These are phyloP conservation scores for Phytopythium kandeliae DNA, from an alignment of 352 stramenopile genomes.

Conservation along the genomic window DNA sequence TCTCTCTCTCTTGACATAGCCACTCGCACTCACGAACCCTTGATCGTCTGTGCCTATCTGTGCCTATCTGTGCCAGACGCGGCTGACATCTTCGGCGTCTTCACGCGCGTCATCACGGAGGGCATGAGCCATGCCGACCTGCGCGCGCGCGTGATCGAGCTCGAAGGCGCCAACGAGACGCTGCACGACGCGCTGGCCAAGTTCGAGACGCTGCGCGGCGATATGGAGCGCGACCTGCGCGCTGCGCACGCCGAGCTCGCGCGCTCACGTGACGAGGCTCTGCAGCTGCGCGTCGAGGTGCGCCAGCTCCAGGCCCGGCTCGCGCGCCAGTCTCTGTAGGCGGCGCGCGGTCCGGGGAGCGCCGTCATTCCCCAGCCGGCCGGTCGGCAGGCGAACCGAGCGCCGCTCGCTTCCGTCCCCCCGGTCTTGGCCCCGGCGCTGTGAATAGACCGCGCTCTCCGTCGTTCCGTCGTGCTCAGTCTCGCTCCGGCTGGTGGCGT, in stretches of 20 bases:
- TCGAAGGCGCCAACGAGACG: slow-evolving; percentile 68
- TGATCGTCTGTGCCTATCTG: neutral
- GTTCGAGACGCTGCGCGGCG: slow-evolving; percentile 58
- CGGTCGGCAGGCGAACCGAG: slow-evolving; percentile 4
- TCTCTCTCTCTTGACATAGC: too few species aligned
- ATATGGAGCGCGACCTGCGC: slow-evolving; percentile 45
- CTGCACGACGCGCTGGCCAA: slow-evolving; percentile 70
- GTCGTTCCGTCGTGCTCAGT: too few species aligned
- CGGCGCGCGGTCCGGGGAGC: neutral
- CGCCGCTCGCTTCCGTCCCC: neutral
- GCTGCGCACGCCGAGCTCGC: slow-evolving; percentile 42
- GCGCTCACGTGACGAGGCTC: slow-evolving; percentile 44
- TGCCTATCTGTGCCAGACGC: slow-evolving; percentile 31
- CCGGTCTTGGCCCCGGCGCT: neutral
- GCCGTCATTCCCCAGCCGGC: slow-evolving; percentile 14
- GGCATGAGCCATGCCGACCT: slow-evolving; percentile 77
- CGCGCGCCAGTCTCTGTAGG: slow-evolving; percentile 46
- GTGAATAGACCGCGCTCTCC: too few species aligned
- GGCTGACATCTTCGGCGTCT: slow-evolving; percentile 80
- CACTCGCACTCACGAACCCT: too few species aligned
- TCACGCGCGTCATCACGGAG: slow-evolving; percentile 78
- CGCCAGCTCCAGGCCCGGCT: slow-evolving; percentile 57
- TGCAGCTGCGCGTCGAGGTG: slow-evolving; percentile 51
- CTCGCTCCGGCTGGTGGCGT: too few species aligned
- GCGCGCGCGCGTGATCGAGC: slow-evolving; percentile 55